These are phyloP conservation scores for Erodium chrysanthum DNA, from an alignment of 441 rosid genomes.

Conservation along the genomic window DNA sequence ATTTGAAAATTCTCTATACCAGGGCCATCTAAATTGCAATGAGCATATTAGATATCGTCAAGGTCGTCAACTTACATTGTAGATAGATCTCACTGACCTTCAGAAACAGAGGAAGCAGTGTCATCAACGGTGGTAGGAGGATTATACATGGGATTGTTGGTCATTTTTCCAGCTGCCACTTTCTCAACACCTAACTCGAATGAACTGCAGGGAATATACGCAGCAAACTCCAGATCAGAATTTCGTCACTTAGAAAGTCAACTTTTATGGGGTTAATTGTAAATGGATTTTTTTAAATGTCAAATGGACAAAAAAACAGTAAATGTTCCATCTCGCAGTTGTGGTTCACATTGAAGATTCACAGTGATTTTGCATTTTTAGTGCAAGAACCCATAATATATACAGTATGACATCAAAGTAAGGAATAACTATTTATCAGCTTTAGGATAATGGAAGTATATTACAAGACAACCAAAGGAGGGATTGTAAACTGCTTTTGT, in stretches of 20 bases:
- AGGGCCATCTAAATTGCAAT: slow-evolving; percentile 53
- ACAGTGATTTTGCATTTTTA: no score
- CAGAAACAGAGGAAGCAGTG: slow-evolving; percentile 29
- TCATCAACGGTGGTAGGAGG: slow-evolving; percentile 26
- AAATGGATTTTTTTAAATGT: neutral
- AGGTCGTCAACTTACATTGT: slow-evolving; percentile 16
- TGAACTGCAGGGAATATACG: slow-evolving; percentile 24
- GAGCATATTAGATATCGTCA: slow-evolving; percentile 23
- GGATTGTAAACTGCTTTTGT: neutral
- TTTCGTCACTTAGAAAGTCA: slow-evolving; percentile 4
- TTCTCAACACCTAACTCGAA: slow-evolving; percentile 20
- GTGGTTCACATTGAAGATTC: no score
- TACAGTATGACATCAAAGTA: no score
- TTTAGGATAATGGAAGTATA: no score
- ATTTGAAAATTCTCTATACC: slow-evolving; percentile 91
- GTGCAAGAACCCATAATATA: no score
- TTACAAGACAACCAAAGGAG: no score
- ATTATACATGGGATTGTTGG: slow-evolving; percentile 21
- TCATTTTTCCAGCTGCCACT: slow-evolving; percentile 22
- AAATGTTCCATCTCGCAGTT: neutral
- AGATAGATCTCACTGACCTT: slow-evolving; percentile 32
- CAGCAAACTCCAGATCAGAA: slow-evolving; percentile 27
- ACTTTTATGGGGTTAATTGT: neutral
- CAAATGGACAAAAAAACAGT: no score
- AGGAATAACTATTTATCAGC: no score